Base-by-base conservation (phyloP, 768 basidiomycete genomes). In the Lactarius hengduanensis region DNA sequence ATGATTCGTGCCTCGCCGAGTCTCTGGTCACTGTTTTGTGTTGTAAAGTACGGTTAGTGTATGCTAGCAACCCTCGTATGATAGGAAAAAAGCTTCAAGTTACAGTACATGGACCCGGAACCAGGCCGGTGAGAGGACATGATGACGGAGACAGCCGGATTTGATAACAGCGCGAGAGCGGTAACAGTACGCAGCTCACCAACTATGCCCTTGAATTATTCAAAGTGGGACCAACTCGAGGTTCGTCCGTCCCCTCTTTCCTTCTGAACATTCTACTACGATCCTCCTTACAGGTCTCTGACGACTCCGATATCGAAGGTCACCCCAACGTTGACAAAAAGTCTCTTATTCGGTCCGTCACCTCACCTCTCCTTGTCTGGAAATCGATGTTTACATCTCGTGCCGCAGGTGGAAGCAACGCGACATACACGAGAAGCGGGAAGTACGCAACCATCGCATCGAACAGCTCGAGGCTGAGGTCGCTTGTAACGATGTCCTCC, bases 251-350 rank as follows among this genome's bases (percentile, higher is more conserved):
- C 47, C 45, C 41, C 22, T 34, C 38, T 36, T 59, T 22, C 62
- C 59, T 43, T 41, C 67, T 40, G 9, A 61, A 67, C 10, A 32
- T 53, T 53, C 34, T 70, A 40, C 70, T 40, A 11, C 11, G n/a
- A 43, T 66, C 28, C 18, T 58, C 62, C 47, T 2, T 55, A 47
- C 83, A 84, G 90, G 85, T 97, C 71, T 96, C 94, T n/a, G 94
- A 97, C 75, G 96, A 97, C 78, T 97, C 95, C 3, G 96, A 98
- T 77, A 96, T 97, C 79, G 95, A 97, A 76, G 94, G 92, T 0
- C 96, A 98, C 76, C 95, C 94, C 57, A 98, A 97, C 76, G 96
- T 99, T 74, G 97, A 99, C 83, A 92, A 98, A 76, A 86, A 85
- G 71, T 96, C 94, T n/a, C 87, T 98, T 69, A 91, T 99, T 74